Evolutionary conservation across 23 red algal genomes (phyloP).

Genomic region (Agarophyton chilense): DNA sequence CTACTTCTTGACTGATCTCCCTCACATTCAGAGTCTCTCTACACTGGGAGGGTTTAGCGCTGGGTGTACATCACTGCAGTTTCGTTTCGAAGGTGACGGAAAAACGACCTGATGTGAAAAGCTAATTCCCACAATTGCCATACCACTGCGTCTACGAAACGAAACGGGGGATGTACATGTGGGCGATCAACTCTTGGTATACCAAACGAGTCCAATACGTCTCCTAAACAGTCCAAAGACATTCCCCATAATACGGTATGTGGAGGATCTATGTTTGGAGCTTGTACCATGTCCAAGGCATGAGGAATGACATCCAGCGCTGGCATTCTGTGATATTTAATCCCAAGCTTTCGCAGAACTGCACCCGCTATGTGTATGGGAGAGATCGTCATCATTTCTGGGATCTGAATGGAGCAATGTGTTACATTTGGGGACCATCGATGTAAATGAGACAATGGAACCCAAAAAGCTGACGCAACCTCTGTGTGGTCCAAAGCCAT

Average conservation of each 20-base stretch:
- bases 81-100: constrained; percentile 14
- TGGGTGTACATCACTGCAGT: constrained; percentile 15
- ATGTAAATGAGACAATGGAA: constrained; percentile 44
- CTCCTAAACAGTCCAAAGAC: constrained; percentile 48
- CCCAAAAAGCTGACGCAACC: constrained; percentile 60
- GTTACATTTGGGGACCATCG: constrained; percentile 3
- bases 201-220: constrained; percentile 39
- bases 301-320: constrained; percentile 39
- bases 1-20: background rate
- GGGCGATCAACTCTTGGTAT: constrained; percentile 48
- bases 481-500: background rate
- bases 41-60: no score
- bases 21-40: background rate
- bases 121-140: background rate
- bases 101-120: background rate
- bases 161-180: constrained; percentile 5
- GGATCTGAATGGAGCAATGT: background rate
- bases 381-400: background rate
- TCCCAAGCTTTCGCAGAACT: background rate
- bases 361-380: background rate
- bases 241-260: constrained; percentile 48
- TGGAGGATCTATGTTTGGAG: background rate
- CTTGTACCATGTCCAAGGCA: constrained; percentile 32
- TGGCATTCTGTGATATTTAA: constrained; percentile 5
- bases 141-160: background rate